Evolutionary conservation across 225 moss, liverwort and hornwort species (phyloP), one percentile per base, ranked within the genome.

Genomic region (Rhytidiadelphus loreus): DNA sequence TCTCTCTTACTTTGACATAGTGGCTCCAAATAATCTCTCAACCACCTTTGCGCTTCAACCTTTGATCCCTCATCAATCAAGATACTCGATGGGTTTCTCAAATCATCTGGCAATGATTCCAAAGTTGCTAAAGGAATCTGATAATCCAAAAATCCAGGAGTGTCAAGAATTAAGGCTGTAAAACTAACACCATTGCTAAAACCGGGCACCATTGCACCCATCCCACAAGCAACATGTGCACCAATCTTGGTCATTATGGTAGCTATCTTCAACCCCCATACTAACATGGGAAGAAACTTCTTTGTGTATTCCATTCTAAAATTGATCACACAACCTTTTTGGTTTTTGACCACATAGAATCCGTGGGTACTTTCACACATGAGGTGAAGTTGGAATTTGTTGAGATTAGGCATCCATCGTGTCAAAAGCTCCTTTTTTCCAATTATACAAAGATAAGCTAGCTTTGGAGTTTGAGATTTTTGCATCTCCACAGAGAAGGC

Each of bases 71-170:
- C 25, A 16, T 46, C 73, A 11, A 18, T 28, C 0, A 7, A 44
- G 1, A 81, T 73, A 6, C 5, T 21, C 0, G 8, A 8, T 0
- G 26, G 11, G 2, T 4, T 44, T 3, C 1, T 11, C 1, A 37
- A 8, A 63, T 29, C 73, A 7, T 21, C 1, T 2, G 63, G 37
- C 2, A 81, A 12, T 2, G 35, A 29, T 29, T 63, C n/a, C 22
- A 81, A 63, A 29, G 4, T 73, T 46, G 18, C 0, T 0, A 0
- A 6, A 18, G 46, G 18, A 29, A 73, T 11, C 0, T 4, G 11
- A 30, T 30, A 74, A 32, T 74, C 74, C 1, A 50, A 74, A 12
- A 50, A 1, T 0, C 21, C 13, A 0, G 21, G 12, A 11, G 50
- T 75, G 33, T 50, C 50, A 50, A 75, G 32, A 33, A 75, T 75